Conservation (phyloP, 208 protist species). For the Wallacemonas sp. region DNA sequence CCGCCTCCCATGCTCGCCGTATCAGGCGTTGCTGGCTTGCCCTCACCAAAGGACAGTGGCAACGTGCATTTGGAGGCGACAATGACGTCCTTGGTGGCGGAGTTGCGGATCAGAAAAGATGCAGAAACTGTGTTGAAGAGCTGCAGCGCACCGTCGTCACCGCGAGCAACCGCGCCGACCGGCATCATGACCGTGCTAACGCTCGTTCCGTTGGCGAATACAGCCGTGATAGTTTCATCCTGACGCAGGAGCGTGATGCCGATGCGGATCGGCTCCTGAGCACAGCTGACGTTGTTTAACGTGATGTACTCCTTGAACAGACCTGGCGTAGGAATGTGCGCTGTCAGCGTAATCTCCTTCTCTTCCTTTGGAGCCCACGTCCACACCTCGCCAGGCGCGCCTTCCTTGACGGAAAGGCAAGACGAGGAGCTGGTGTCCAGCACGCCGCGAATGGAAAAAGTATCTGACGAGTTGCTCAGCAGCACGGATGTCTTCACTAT, state of each 20-base stretch:
- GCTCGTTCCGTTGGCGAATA: background rate
- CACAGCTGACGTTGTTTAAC: slow-evolving; percentile 64
- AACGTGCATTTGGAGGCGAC: slow-evolving; percentile 33
- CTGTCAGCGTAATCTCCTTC: slow-evolving; percentile 33
- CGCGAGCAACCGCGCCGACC: slow-evolving; percentile 28
- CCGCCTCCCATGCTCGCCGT: slow-evolving; percentile 9
- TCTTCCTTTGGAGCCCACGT: slow-evolving; percentile 41
- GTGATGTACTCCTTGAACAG: slow-evolving; percentile 54
- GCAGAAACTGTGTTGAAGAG: slow-evolving; percentile 25
- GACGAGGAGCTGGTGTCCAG: slow-evolving; percentile 26
- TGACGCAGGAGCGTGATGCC: slow-evolving; percentile 39
- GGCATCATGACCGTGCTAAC: slow-evolving; percentile 24
- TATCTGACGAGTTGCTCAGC: slow-evolving; percentile 62
- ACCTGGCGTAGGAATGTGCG: slow-evolving; percentile 49
- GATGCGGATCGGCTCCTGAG: slow-evolving; percentile 53
- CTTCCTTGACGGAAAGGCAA: background rate
- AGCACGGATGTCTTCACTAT: slow-evolving; percentile 29
- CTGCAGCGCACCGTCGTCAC: slow-evolving; percentile 32
- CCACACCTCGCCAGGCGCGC: slow-evolving; percentile 20
- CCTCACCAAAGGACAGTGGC: slow-evolving; percentile 31
- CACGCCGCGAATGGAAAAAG: slow-evolving; percentile 45
- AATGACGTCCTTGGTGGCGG: slow-evolving; percentile 39
- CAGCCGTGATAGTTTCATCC: slow-evolving; percentile 44
- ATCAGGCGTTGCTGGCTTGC: slow-evolving; percentile 6
- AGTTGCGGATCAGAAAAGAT: slow-evolving; percentile 31